phyloP scores from a whole-genome alignment of 805 yeast species.

The Sporopachydermia lactativora region DNA sequence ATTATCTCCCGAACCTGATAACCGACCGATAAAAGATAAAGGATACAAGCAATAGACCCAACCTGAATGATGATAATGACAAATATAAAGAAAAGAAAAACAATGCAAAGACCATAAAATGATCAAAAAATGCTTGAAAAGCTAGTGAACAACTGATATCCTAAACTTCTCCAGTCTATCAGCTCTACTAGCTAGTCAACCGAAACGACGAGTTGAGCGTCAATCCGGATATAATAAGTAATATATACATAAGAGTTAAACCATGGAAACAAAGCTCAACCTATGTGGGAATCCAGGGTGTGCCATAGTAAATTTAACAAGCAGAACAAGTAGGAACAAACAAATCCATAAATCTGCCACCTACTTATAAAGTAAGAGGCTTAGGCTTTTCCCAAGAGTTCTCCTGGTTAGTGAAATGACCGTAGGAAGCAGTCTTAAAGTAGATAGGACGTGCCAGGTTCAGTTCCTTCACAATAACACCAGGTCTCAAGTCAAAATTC shows the following conservation, averaged over 20 bases:
- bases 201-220: slow-evolving; percentile 1
- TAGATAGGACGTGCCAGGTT: slow-evolving; percentile 87
- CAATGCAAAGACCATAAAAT: too few relatives aligned
- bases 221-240: neutral
- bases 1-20: slow-evolving; percentile 1
- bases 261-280: slow-evolving; percentile 1
- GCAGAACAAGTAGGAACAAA: too few relatives aligned
- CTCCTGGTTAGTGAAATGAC: slow-evolving; percentile 86
- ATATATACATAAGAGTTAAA: slow-evolving; percentile 1
- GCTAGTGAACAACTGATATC: too few relatives aligned
- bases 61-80: neutral
- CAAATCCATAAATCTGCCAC: too few relatives aligned
- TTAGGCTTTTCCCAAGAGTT: slow-evolving; percentile 89
- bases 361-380: slow-evolving; percentile 43
- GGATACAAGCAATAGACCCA: neutral
- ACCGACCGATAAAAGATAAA: neutral
- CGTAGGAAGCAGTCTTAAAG: slow-evolving; percentile 84
- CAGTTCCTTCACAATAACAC: slow-evolving; percentile 76
- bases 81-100: too few relatives aligned
- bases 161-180: too few relatives aligned
- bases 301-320: neutral
- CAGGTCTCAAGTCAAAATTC: slow-evolving; percentile 87
- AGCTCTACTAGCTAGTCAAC: too few relatives aligned
- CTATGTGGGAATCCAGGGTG: slow-evolving; percentile 1
- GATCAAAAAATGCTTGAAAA: too few relatives aligned